Base-by-base conservation (phyloP, 1,284 basidiomycete genomes). In the Leucoagaricus sp. region DNA sequence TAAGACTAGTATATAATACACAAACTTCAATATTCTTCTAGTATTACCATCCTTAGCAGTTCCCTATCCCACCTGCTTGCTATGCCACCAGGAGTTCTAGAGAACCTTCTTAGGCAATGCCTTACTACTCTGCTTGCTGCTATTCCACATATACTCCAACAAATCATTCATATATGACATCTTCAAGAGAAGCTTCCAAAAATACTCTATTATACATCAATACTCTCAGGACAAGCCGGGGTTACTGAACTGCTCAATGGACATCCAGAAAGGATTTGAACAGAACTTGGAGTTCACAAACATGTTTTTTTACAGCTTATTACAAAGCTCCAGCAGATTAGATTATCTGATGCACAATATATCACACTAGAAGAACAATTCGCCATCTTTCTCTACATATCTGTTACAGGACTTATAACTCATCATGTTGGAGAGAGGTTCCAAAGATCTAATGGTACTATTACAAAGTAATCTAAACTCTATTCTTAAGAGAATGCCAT, bases 331-430 rank as follows among this genome's bases (percentile, higher is more conserved):
- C 31, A 33, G 12, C 7, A 33, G 12, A 33, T 33, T 7, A 12
- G 31, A 33, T 12, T 33, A 7, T 6, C 6, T 6, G 12, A 12
- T 12, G 6, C 31, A 33, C 6, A 12, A 33, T 13, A 28, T 54
- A 55, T 70, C 9, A 61, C 53, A 25, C 40, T 69, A 4, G 60
- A 68, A 29, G 67, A 70, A 46, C 62, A 70, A 46, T 44, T 66
- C 1, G 65, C 67, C 3, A 70, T 72, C 26, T 71, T 69, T 58
- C 59, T 72, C 2, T 68, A 71, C 49, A 60, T 55, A 2, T 68
- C 60, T 55, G 62, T 67, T 7, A 68, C 65, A 31, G 69, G 68
- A 2, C 44, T 68, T 26, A 53, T 60, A 21, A 56, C 65, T 25
- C 40, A 52, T 4, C 61, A 69, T 62, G 53, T 65, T 55, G 67